phyloP scores from a whole-genome alignment of 192 early-diverging fungal species.

The Oehlia diaphana region DNA sequence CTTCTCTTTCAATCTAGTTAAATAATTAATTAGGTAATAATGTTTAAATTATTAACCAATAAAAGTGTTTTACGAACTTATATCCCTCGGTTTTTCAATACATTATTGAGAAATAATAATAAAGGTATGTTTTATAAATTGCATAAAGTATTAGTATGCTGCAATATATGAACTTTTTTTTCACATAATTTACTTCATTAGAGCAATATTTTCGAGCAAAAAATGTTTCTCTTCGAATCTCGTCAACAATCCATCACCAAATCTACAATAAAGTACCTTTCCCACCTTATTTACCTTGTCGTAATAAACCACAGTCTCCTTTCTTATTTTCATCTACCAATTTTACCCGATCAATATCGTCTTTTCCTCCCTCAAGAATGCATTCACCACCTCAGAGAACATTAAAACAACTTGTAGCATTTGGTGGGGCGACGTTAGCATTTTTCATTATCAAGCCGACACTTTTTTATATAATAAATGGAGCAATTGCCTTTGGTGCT shows the following conservation, averaged over 20 bases:
- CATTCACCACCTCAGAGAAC: background rate
- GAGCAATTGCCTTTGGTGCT: background rate
- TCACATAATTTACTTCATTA: background rate
- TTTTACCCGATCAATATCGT: background rate
- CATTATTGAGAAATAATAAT: background rate
- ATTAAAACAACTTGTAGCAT: background rate
- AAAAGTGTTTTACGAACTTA: background rate
- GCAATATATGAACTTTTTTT: background rate
- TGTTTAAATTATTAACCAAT: background rate
- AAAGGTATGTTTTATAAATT: background rate
- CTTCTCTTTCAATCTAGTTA: background rate
- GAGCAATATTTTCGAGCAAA: background rate
- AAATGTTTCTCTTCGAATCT: background rate
- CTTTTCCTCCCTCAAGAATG: background rate
- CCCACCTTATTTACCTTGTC: background rate
- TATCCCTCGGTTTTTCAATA: too few species aligned
- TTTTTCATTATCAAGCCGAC: background rate
- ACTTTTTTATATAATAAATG: background rate
- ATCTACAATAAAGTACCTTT: background rate
- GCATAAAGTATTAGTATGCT: background rate
- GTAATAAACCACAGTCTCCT: background rate
- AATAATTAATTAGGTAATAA: background rate
- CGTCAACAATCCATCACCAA: background rate
- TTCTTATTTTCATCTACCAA: background rate
- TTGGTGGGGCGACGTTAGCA: background rate